Evolutionary conservation across 2,329 filamentous ascomycete species (phyloP), one percentile per base, ranked within the genome.

Genomic region (Drechmeria coniospora): DNA sequence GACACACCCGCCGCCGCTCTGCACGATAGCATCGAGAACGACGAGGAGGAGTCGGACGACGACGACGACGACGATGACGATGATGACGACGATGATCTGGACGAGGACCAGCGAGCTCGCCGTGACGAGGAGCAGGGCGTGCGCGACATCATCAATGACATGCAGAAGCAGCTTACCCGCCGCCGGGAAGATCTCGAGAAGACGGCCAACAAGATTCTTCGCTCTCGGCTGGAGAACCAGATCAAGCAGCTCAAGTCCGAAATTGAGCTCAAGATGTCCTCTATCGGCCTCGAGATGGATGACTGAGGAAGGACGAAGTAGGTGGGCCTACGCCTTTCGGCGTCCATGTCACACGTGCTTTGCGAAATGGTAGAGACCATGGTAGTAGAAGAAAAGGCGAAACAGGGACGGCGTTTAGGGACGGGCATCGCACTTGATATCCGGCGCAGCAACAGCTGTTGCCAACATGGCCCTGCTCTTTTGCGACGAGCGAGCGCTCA

Each of bases 51-150:
- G 14, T 59, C 61, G 26, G 55, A 56, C 10, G 56, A 53, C n/a
- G 58, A 59, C 9, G 58, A 52, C 1, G 53, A 59, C 8, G 60
- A 42, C 12, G 40, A 42, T 2, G 40, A 43, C 5, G 62, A 63
- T 9, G 64, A 65, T 8, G 63, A 63, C 22, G 61, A 63, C 19
- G 63, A 66, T 3, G 64, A 67, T 23, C 51, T 63, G 10, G 67
- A 70, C 30, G 64, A 67, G 15, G 67, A 70, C 27, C 54, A 64
- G 33, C 56, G 60, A 23, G 59, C 60, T 4, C 51, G 56, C 29
- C 52, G 54, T 13, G 61, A 67, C 25, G 59, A 68, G 35, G 54
- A 63, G 35, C 59, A 66, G 36, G 65, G 66, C 34, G 60, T 68
- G 35, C 60, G 63, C 38, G 64, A 65, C 38, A 66, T 70, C 36